Evolutionary conservation across 2,329 filamentous ascomycete species (phyloP).

Genomic region (Penicillium sp.): DNA sequence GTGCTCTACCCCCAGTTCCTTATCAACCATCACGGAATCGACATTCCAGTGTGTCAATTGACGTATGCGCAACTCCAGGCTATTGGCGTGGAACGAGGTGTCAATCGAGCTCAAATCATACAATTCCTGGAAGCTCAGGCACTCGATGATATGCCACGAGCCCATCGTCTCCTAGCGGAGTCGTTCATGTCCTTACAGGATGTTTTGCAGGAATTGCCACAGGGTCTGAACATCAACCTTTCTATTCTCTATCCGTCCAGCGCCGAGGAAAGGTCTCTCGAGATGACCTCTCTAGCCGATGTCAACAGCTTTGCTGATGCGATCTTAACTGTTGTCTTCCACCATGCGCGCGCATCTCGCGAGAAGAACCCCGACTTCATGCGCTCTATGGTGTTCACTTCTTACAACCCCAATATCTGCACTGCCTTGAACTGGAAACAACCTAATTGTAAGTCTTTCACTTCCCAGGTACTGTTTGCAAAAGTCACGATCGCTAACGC

Average conservation of each 20-base stretch:
- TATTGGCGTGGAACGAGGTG: constrained; percentile 41
- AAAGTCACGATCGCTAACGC: background rate
- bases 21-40: constrained; percentile 70
- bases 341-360: constrained; percentile 74
- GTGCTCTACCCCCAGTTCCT: constrained; percentile 87
- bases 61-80: constrained; percentile 61
- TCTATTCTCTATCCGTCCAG: constrained; percentile 83
- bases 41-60: constrained; percentile 78
- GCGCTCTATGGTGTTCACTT: constrained; percentile 89
- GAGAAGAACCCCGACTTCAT: constrained; percentile 69
- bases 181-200: constrained; percentile 80
- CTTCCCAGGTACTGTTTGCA: background rate
- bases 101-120: constrained; percentile 28
- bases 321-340: constrained; percentile 82
- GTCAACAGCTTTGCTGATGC: constrained; percentile 85
- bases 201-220: constrained; percentile 71
- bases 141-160: constrained; percentile 55
- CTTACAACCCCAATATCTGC: constrained; percentile 86
- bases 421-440: constrained; percentile 99
- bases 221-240: constrained; percentile 84
- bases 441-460: constrained; percentile 72
- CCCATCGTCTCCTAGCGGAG: constrained; percentile 70
- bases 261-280: constrained; percentile 68
- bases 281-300: constrained; percentile 73
- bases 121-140: constrained; percentile 34